Evolutionary conservation across 2,329 filamentous ascomycete genomes (phyloP), one percentile per base, ranked within the genome.

Genomic region (Macrophomina pseudophaseolina): DNA sequence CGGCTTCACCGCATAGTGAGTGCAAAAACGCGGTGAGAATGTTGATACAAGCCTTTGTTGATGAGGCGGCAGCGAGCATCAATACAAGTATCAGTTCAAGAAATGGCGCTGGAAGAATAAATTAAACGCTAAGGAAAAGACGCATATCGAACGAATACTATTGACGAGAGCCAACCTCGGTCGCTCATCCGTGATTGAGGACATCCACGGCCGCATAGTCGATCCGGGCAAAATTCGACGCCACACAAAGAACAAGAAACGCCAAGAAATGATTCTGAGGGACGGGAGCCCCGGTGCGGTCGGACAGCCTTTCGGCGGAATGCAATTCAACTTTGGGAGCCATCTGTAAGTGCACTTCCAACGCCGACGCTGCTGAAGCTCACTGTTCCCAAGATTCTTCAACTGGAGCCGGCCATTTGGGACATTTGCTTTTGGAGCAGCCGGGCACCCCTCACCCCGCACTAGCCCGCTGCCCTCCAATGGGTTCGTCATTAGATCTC

Each of bases 81-180:
- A 52, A 28, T 52, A 52, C 49, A 52, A 52, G 16, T 5, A 32
- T 52, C 49, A 52, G n/a, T 52, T 52, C 69, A 73, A 69, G 42
- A 74, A 74, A 68, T 78, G 75, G 76, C 68, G 68, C 7, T 70
- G 73, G 62, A 74, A 68, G 56, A 77, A 74, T 65, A 76, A 67
- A 35, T 51, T 74, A 0, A 42, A 71, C 5, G 59, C 64, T 5
- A 46, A 65, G 59, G 74, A 72, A 70, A 76, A 71, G 67, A 65
- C 51, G 48, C 56, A 30, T 40, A 71, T 72, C 12, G 67, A 53
- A 35, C 63, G 68, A 44, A 46, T 68, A 33, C 8, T 67, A 58
- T 42, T 73, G 67, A 66, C 68, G 58, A 69, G 71, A 68, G 67
- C 70, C 42, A n/a, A 59, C 52, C 38, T 68, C 14, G 69, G 72